Evolutionary conservation across 345 rosid genomes (phyloP).

Genomic region (Isatis tinctoria): DNA sequence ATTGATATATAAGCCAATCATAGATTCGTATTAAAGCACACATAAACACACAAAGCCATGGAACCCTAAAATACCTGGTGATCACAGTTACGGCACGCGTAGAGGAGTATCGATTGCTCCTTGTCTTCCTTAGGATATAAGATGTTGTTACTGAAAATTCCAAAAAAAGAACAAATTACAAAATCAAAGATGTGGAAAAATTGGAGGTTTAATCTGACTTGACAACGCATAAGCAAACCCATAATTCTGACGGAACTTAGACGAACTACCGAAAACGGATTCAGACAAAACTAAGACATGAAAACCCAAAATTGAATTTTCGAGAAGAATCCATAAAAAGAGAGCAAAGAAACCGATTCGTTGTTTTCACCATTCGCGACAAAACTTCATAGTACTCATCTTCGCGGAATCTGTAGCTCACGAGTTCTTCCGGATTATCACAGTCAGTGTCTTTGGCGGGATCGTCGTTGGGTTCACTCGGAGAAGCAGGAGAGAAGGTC

Average conservation of each 20-base stretch:
- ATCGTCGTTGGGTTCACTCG: neutral
- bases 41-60: neutral
- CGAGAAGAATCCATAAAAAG: neutral
- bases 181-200: neutral
- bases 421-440: neutral
- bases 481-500: neutral
- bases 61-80: constrained; percentile 57
- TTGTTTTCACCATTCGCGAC: constrained; percentile 62
- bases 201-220: neutral
- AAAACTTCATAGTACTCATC: constrained; percentile 90
- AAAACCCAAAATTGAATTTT: neutral
- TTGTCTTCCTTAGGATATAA: constrained; percentile 70
- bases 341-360: constrained; percentile 2
- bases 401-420: constrained; percentile 11
- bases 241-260: neutral
- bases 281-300: neutral
- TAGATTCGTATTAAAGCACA: neutral
- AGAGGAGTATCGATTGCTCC: constrained; percentile 56
- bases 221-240: neutral
- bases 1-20: neutral
- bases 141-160: constrained; percentile 58
- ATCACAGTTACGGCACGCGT: constrained; percentile 85
- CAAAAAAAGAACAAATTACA: neutral
- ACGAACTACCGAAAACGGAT: neutral
- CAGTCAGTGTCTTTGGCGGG: constrained; percentile 21